Percentiles rank a stretch among this genome's conserved stretches.
Evolutionary conservation across 192 early-diverging fungal species (phyloP).

Genomic region (Backusella mclennaniae): DNA sequence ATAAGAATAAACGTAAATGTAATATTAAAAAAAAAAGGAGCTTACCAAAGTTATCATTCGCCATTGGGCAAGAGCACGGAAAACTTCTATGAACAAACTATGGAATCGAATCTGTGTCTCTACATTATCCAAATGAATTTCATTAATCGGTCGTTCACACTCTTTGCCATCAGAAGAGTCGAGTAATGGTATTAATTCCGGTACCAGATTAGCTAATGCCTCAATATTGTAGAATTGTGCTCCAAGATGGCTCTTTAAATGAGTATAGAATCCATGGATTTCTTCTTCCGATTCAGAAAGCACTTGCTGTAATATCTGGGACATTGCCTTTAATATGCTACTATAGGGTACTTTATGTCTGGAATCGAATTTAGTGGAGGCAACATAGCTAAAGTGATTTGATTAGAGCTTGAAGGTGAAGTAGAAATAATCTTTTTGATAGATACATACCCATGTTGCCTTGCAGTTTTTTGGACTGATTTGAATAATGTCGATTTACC

Average conservation of each 20-base stretch:
- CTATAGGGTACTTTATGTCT: slow-evolving; percentile 30
- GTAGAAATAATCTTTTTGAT: neutral
- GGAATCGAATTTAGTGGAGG: slow-evolving; percentile 30
- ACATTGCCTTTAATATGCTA: slow-evolving; percentile 28
- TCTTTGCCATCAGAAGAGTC: neutral
- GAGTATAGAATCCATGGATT: slow-evolving; percentile 17
- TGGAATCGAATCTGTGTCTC: slow-evolving; percentile 25
- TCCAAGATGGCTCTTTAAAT: slow-evolving; percentile 15
- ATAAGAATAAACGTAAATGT: neutral
- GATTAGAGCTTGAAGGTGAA: neutral
- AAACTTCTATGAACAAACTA: slow-evolving; percentile 28
- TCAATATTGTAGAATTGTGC: slow-evolving; percentile 18
- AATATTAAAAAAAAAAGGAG: neutral
- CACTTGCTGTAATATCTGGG: slow-evolving; percentile 33
- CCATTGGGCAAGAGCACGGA: slow-evolving; percentile 25
- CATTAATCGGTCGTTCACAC: neutral
- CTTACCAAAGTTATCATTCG: slow-evolving; percentile 34
- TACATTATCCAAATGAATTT: slow-evolving; percentile 12
- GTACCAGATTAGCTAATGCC: slow-evolving; percentile 21
- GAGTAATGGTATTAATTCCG: slow-evolving; percentile 25
- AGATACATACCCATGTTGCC: slow-evolving; percentile 22
- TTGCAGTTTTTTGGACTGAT: slow-evolving; percentile 27
- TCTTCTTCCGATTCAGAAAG: slow-evolving; percentile 32
- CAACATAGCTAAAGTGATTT: slow-evolving; percentile 18
- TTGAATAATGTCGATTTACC: slow-evolving; percentile 30